phyloP scores from a whole-genome alignment of 2,329 filamentous ascomycete species.

The Alternaria arborescens region DNA sequence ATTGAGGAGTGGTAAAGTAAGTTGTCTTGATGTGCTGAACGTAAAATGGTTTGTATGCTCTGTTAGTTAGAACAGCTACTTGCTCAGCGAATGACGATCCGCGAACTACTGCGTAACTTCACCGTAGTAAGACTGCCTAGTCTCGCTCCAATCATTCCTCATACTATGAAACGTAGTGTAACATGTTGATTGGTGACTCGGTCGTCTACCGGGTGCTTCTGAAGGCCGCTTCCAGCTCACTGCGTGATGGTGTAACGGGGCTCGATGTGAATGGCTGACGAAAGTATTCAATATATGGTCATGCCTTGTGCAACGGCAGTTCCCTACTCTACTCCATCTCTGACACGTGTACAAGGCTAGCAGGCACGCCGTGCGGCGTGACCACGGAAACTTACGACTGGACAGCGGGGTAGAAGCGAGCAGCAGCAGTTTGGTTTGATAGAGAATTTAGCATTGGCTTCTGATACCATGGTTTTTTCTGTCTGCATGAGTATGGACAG shows the following conservation, averaged over 20 bases:
- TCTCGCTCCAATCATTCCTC: not conserved
- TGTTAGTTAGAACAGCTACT: constrained; percentile 14
- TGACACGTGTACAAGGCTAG: constrained; percentile 16
- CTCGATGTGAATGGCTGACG: constrained; percentile 32
- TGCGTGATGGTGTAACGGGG: constrained; percentile 37
- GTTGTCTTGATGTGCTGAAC: not conserved
- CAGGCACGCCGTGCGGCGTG: constrained; percentile 3
- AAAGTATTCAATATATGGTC: not conserved
- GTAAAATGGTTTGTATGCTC: constrained; percentile 3
- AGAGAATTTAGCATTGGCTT: not conserved
- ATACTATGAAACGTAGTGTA: not conserved
- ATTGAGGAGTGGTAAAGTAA: not conserved
- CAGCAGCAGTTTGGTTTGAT: not conserved
- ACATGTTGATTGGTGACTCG: constrained; percentile 7
- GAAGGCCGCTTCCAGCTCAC: constrained; percentile 18
- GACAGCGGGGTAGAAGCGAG: not conserved
- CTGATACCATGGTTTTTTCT: not conserved
- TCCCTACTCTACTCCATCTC: not conserved
- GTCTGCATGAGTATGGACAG: rapidly evolving
- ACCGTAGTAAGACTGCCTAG: not conserved
- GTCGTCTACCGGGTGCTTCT: not conserved
- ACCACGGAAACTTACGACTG: not conserved
- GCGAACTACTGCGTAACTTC: not conserved
- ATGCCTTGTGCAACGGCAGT: not conserved
- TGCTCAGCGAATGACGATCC: constrained; percentile 9